Conservation (phyloP, 306 rosid genomes). For the Lathyrus oleraceus region DNA sequence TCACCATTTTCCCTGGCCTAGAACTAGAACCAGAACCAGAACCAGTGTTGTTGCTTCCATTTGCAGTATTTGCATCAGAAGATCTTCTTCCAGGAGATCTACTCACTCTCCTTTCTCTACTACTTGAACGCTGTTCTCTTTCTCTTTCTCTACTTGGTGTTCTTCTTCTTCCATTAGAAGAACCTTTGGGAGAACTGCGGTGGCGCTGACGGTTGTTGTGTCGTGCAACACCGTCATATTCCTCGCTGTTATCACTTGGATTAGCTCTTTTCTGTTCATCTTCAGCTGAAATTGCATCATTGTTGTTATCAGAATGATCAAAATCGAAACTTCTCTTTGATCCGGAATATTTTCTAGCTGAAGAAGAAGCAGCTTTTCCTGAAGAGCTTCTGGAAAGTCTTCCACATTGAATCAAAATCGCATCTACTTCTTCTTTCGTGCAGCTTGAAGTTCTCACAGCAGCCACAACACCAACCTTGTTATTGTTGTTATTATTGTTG, state of each 20-base stretch:
- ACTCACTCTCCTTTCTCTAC: slow-evolving; percentile 85
- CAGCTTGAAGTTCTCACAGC: slow-evolving; percentile 86
- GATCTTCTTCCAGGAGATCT: slow-evolving; percentile 86
- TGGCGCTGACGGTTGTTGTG: slow-evolving; percentile 56
- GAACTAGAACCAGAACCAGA: slow-evolving; percentile 2
- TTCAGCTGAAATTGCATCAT: slow-evolving; percentile 45
- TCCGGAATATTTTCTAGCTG: slow-evolving; percentile 78
- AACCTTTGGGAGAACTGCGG: slow-evolving; percentile 55
- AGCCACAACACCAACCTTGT: slow-evolving; percentile 40
- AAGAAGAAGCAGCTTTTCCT: slow-evolving; percentile 64
- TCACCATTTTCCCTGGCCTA: slow-evolving; percentile 88
- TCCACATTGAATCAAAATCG: slow-evolving; percentile 91
- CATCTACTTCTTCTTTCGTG: slow-evolving; percentile 91
- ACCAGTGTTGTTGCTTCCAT: slow-evolving; percentile 27
- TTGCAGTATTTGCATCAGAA: slow-evolving; percentile 44
- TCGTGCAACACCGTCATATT: slow-evolving; percentile 36
- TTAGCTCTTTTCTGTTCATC: slow-evolving; percentile 44
- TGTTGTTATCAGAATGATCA: slow-evolving; percentile 52
- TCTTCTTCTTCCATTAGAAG: slow-evolving; percentile 77
- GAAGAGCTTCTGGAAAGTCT: slow-evolving; percentile 94
- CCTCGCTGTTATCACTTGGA: slow-evolving; percentile 44
- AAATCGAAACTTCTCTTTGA: slow-evolving; percentile 93
- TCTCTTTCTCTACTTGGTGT: slow-evolving; percentile 81
- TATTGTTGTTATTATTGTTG: background rate
- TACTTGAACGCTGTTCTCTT: slow-evolving; percentile 68